Percentiles rank a stretch among this genome's conserved stretches.
These are phyloP conservation scores for Tetracladium maxilliforme DNA, from an alignment of 2,329 filamentous ascomycete species.

Conservation along the genomic window DNA sequence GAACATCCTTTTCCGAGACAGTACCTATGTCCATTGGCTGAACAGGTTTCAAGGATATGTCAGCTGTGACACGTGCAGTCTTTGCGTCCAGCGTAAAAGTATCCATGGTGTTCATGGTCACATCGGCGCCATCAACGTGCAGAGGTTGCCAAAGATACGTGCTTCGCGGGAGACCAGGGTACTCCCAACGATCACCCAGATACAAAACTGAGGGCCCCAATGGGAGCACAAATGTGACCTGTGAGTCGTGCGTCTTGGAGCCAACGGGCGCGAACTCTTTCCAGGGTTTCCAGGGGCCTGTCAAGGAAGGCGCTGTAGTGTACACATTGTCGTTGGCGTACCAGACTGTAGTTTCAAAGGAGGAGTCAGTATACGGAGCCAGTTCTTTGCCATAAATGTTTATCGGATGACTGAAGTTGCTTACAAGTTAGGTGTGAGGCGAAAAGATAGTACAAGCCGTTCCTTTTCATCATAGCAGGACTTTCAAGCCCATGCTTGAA, in stretches of 20 bases:
- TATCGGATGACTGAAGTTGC: conserved; percentile 8
- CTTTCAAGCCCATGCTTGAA: conserved; percentile 38
- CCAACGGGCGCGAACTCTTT: conserved; percentile 40
- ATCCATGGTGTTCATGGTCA: no score
- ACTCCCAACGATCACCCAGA: no score
- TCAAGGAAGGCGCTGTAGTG: conserved; percentile 38
- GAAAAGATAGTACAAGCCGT: conserved; percentile 50
- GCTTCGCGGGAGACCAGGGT: no score
- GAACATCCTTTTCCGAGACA: no score
- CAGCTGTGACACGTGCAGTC: no score
- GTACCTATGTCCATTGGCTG: no score
- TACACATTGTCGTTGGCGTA: conserved; percentile 49
- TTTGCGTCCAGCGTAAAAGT: no score
- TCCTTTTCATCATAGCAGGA: conserved; percentile 45
- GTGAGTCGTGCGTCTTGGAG: conserved; percentile 40
- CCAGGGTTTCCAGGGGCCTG: conserved; percentile 47
- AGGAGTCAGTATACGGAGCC: conserved; percentile 4
- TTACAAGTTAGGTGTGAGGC: conserved; percentile 36
- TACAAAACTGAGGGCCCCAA: no score
- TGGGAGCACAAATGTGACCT: conserved; percentile 48
- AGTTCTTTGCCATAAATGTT: conserved; percentile 5
- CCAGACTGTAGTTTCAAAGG: conserved; percentile 1
- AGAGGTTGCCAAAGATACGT: no score
- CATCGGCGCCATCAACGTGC: no score
- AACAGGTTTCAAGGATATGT: no score